Evolutionary conservation across 176 grass and related monocot species (phyloP).

Genomic region (Oryza meridionalis): DNA sequence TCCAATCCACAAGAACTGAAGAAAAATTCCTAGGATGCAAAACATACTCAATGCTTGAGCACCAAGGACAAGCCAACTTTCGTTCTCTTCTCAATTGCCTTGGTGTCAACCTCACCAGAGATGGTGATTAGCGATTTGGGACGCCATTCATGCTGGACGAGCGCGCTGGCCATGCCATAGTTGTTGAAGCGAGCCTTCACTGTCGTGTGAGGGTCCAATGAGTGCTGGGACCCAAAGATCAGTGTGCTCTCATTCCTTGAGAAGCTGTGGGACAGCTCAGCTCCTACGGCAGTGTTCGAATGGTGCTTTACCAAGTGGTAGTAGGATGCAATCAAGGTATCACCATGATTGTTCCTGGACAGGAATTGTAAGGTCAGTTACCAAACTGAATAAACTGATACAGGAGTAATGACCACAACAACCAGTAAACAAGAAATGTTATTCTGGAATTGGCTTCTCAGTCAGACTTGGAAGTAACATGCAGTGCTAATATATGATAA

Average conservation of each 20-base stretch:
- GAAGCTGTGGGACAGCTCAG: slow-evolving; percentile 67
- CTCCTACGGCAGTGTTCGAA: slow-evolving; percentile 64
- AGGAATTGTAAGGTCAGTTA: slow-evolving; percentile 36
- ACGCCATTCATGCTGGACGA: slow-evolving; percentile 74
- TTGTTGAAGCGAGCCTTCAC: slow-evolving; percentile 88
- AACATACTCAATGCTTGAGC: slow-evolving; percentile 63
- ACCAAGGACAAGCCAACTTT: slow-evolving; percentile 68
- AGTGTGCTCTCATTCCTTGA: slow-evolving; percentile 72
- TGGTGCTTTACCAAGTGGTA: slow-evolving; percentile 68
- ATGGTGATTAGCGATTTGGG: slow-evolving; percentile 65
- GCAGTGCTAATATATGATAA: neutral
- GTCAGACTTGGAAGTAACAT: neutral
- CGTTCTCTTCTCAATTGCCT: slow-evolving; percentile 60
- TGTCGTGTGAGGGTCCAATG: slow-evolving; percentile 50
- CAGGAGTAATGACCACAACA: slow-evolving; percentile 18
- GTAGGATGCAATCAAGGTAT: slow-evolving; percentile 69
- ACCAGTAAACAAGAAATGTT: neutral
- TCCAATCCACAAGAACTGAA: slow-evolving; percentile 38
- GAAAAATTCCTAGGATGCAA: neutral
- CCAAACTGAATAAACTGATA: neutral
- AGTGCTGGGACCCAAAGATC: slow-evolving; percentile 69
- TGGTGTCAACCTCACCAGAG: slow-evolving; percentile 72
- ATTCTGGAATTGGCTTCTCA: neutral
- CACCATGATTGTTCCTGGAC: slow-evolving; percentile 75
- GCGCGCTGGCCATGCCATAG: slow-evolving; percentile 78